phyloP scores from a whole-genome alignment of 306 rosid genomes.

The Amphicarpaea edgeworthii region DNA sequence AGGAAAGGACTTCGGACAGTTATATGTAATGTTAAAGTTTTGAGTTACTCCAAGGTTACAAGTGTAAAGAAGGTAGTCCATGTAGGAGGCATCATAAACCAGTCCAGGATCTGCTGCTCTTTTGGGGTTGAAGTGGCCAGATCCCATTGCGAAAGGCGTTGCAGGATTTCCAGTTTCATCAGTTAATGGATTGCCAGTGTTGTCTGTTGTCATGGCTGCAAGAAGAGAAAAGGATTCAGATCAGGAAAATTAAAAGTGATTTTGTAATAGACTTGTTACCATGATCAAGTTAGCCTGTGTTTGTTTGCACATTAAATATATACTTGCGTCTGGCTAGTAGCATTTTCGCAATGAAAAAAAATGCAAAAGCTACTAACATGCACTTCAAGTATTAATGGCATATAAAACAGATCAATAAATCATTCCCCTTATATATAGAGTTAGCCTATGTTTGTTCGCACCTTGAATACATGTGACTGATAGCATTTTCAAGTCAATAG shows the following conservation, averaged over 20 bases:
- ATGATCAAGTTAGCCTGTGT: not conserved
- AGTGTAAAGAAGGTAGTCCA: conserved; percentile 70
- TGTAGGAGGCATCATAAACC: conserved; percentile 79
- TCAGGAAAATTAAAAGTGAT: not conserved
- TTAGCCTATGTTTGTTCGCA: no score
- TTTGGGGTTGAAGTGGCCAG: conserved; percentile 82
- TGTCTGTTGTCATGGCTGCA: conserved; percentile 71
- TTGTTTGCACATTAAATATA: no score
- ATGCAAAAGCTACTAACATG: no score
- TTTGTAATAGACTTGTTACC: not conserved
- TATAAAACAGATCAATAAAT: no score
- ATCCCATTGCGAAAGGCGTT: conserved; percentile 80
- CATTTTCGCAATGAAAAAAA: no score
- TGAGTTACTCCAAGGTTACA: conserved; percentile 56
- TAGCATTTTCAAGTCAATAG: no score
- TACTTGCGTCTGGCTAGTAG: no score
- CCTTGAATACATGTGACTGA: no score
- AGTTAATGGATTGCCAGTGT: conserved; percentile 61
- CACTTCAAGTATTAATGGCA: no score
- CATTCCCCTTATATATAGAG: no score
- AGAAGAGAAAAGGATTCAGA: not conserved
- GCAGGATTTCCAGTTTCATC: conserved; percentile 69
- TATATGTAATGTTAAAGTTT: conserved; percentile 41
- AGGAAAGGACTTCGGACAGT: conserved; percentile 58
- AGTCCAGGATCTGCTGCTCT: conserved; percentile 86